Conservation (phyloP, 345 rosid genomes). For the Excoecaria agallocha region DNA sequence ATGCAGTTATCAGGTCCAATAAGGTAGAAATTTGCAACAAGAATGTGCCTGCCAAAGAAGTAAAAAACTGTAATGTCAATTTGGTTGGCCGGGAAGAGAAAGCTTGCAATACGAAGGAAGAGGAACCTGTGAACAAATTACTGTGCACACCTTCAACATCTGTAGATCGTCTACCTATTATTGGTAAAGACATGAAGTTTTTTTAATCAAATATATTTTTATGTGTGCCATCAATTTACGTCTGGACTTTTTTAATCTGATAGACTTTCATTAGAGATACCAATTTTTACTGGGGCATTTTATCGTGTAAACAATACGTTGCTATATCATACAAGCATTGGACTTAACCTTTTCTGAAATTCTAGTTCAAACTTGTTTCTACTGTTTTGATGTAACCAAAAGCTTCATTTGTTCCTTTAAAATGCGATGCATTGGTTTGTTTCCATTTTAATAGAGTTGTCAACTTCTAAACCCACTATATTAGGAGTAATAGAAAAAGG, state of each 20-base stretch:
- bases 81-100: slow-evolving; percentile 6
- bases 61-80: background rate
- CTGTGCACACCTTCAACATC: background rate
- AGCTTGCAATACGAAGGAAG: background rate
- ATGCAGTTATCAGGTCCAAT: background rate
- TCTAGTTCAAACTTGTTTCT: background rate
- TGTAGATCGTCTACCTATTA: background rate
- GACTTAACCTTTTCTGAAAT: background rate
- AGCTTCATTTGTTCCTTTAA: background rate
- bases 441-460: background rate
- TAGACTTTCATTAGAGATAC: background rate
- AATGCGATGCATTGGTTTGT: background rate
- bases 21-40: background rate
- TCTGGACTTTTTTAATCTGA: background rate
- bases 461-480: background rate
- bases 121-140: background rate
- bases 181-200: background rate
- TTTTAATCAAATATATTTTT: background rate
- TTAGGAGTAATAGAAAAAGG: background rate
- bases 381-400: background rate
- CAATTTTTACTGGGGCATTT: background rate
- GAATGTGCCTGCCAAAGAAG: background rate
- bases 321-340: background rate
- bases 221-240: background rate
- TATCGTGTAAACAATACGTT: background rate